Conservation (phyloP, 2,329 filamentous ascomycete genomes). For the Verticillium zaregamsianum region DNA sequence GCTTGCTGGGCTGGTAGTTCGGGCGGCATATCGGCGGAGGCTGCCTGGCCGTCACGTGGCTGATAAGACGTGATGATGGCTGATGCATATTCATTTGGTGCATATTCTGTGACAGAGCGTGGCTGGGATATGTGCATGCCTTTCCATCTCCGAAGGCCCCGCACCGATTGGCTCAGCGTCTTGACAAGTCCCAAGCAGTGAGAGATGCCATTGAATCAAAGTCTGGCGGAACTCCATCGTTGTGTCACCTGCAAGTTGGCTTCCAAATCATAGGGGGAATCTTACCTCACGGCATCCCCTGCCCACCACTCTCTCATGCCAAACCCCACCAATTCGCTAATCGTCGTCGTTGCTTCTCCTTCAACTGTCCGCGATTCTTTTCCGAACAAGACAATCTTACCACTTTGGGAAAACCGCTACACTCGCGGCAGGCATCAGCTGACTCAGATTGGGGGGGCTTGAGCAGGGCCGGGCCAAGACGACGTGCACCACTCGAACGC, state of each 20-base stretch:
- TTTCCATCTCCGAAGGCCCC: background rate
- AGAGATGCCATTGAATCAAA: too few relatives aligned
- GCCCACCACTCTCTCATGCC: background rate
- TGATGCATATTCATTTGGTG: background rate
- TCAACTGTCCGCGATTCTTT: background rate
- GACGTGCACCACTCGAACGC: background rate
- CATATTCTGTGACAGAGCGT: background rate
- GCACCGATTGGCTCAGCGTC: background rate
- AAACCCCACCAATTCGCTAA: background rate
- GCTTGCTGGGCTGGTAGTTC: background rate
- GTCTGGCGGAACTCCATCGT: background rate
- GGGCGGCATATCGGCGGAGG: slow-evolving; percentile 1
- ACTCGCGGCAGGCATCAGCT: background rate
- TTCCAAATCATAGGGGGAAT: background rate
- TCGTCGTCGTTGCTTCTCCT: background rate
- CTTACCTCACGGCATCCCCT: background rate
- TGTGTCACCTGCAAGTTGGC: background rate
- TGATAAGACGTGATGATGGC: background rate
- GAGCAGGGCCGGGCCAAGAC: too few relatives aligned
- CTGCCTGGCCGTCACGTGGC: background rate
- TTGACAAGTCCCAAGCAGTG: too few relatives aligned
- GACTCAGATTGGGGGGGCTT: background rate
- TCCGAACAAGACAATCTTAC: background rate
- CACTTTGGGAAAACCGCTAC: background rate
- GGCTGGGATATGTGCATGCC: background rate